Conservation (phyloP, 345 rosid species). For the Linum tenue region DNA sequence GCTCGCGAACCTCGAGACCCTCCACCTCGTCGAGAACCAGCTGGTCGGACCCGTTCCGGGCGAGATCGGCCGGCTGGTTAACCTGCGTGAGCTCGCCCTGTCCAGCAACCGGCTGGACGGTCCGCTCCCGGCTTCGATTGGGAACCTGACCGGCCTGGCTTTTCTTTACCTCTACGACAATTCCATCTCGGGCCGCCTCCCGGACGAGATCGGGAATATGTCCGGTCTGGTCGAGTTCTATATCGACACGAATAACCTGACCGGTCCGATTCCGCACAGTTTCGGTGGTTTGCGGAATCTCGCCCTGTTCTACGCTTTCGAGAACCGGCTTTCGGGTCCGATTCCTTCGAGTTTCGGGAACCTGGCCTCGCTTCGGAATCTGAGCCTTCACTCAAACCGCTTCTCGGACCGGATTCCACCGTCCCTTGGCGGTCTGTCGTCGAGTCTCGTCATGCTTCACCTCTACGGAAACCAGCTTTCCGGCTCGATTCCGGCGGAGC, state of each 20-base stretch:
- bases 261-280: background rate
- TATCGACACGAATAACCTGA: background rate
- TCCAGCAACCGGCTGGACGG: background rate
- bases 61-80: background rate
- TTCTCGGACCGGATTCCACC: background rate
- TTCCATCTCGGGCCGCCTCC: background rate
- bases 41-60: background rate
- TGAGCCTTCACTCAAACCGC: background rate
- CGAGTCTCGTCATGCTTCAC: background rate
- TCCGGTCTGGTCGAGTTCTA: background rate
- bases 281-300: background rate
- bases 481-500: background rate
- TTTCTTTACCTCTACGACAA: background rate
- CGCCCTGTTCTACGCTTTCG: background rate
- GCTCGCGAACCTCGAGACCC: background rate
- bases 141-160: background rate
- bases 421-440: background rate
- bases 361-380: background rate
- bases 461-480: background rate
- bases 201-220: background rate
- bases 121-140: background rate
- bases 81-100: background rate
- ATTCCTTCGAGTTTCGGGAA: background rate
- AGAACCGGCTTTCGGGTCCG: background rate
- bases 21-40: background rate